phyloP scores from a whole-genome alignment of 257 asterid species.

The Rhazya stricta region DNA sequence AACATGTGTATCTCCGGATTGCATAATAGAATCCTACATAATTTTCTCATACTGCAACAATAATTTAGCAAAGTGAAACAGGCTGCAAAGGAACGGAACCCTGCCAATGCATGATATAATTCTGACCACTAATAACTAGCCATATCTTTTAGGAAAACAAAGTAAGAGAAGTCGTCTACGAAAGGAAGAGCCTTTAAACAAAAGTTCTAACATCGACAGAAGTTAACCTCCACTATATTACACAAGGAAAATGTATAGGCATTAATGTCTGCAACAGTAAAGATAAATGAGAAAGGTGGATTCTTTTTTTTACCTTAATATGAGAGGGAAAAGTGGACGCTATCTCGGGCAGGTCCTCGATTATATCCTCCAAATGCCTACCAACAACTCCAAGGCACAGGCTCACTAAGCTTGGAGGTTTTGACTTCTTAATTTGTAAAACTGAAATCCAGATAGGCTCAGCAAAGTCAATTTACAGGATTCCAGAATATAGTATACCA shows the following conservation, averaged over 20 bases:
- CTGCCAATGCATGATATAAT: neutral
- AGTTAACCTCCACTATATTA: neutral
- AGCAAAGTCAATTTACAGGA: slow-evolving; percentile 18
- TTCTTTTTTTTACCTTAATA: slow-evolving; percentile 63
- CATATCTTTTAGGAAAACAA: neutral
- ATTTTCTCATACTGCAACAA: neutral
- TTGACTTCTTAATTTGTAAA: slow-evolving; percentile 33
- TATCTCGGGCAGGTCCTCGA: slow-evolving; percentile 65
- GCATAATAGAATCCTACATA: neutral
- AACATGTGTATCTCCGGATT: neutral
- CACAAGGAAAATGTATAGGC: neutral
- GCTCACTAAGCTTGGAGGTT: slow-evolving; percentile 69
- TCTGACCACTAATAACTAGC: neutral
- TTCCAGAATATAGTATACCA: neutral
- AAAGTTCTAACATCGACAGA: neutral
- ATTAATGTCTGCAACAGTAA: neutral
- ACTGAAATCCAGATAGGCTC: slow-evolving; percentile 34
- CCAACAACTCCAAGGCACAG: slow-evolving; percentile 86
- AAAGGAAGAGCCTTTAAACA: neutral
- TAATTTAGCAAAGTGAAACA: neutral
- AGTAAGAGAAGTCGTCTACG: neutral
- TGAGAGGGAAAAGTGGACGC: slow-evolving; percentile 56
- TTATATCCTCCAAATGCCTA: slow-evolving; percentile 72
- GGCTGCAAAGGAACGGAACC: neutral
- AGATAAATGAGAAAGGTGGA: neutral